Base-by-base conservation (phyloP, 495 filamentous ascomycete genomes). In the Amniculicola lignicola region DNA sequence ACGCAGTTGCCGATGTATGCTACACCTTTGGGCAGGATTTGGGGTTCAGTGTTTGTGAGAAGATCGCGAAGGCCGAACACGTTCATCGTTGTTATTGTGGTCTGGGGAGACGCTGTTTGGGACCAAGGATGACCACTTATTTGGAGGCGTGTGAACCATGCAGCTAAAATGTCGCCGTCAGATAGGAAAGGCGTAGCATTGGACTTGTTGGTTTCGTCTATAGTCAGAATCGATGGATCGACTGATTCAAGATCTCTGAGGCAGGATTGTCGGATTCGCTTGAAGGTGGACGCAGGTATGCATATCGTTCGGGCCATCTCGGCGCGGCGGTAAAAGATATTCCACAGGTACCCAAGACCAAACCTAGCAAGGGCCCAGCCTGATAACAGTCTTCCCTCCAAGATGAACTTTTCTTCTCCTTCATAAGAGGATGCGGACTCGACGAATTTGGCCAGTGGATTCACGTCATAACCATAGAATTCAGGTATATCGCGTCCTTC, bases 381-480 rank as follows among this genome's bases (percentile, higher is more conserved):
- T 19, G 18, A 19, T 2, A 57, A 22, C 1, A 3, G 2, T 24
- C 35, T 48, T 22, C 42, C 21, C 6, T 29, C 4, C n/a, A 39
- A 33, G 19, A 57, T 35, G 19, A 3, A 55, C 12, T 44, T 23
- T 9, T 54, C 38, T 25, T 14, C 16, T 22, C 36, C 18, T n/a
- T 43, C 51, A 18, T 31, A 15, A 3, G 19, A 27, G 42, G 44
- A 36, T 5, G 24, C 39, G 21, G 18, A 16, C 16, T 48, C 23
- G 41, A 9, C n/a, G 10, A 19, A 15, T 2, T 42, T 29, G 50
- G 51, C 41, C 10, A 60, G 29, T 1, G 57, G 57, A 16, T 60
- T 51, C n/a, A 35, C 28, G 21, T 60, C 57, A 23, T 47, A 54
- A 43, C 49, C 57, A 31, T 60, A 49, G 31, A 54, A 42, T 3